Evolutionary conservation across 1,284 basidiomycete genomes (phyloP).

Genomic region (Peniophora sp.): DNA sequence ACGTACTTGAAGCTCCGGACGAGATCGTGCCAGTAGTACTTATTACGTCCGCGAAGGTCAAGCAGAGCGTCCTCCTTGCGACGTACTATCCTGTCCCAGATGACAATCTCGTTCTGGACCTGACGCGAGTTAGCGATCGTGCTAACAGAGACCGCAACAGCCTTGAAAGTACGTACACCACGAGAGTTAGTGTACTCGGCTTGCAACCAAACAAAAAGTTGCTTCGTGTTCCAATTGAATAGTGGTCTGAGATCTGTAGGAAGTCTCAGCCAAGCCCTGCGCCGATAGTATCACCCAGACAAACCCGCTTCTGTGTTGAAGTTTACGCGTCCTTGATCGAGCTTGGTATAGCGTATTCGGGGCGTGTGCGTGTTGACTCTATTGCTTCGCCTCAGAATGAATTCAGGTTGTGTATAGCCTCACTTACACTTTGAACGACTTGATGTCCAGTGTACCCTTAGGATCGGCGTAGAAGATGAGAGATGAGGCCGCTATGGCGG

Average conservation of each 20-base stretch:
- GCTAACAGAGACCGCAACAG: too few relatives aligned
- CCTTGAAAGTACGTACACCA: constrained; percentile 43
- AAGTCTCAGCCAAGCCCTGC: background rate
- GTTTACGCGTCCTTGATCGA: constrained; percentile 69
- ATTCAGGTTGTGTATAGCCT: too few relatives aligned
- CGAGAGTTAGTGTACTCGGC: constrained; percentile 70
- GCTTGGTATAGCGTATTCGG: constrained; percentile 30
- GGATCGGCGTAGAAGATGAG: constrained; percentile 56
- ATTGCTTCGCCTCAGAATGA: background rate
- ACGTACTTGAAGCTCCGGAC: constrained; percentile 73
- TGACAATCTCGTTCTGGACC: constrained; percentile 77
- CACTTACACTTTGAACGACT: constrained; percentile 60
- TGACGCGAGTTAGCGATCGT: constrained; percentile 19
- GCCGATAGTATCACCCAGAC: constrained; percentile 15
- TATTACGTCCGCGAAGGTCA: constrained; percentile 63
- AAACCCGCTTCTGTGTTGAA: constrained; percentile 74
- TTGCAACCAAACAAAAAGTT: constrained; percentile 78
- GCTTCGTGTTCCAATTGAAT: constrained; percentile 94
- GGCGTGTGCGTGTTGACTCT: background rate
- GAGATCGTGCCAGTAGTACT: constrained; percentile 78
- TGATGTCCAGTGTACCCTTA: constrained; percentile 48
- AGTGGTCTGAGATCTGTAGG: constrained; percentile 65
- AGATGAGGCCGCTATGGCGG: constrained; percentile 63
- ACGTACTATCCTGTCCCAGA: constrained; percentile 88
- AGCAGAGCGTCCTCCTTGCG: constrained; percentile 70